Evolutionary conservation across 257 asterid species (phyloP).

Genomic region (Penstemon newberryi): DNA sequence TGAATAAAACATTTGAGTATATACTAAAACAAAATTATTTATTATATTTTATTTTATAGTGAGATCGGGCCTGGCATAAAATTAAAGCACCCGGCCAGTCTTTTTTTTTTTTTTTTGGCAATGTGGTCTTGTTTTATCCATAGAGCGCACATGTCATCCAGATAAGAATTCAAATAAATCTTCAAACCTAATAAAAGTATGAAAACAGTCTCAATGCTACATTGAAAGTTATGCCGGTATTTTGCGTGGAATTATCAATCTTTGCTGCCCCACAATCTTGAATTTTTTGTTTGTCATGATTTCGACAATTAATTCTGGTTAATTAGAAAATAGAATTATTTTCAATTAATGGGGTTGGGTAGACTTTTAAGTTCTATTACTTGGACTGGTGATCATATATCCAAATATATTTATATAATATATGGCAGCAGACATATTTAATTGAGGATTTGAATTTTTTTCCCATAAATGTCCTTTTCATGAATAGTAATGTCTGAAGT

Average conservation of each 20-base stretch:
- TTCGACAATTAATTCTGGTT: conserved; percentile 25
- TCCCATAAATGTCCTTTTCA: no score
- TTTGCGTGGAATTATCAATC: conserved; percentile 19
- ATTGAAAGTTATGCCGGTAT: conserved; percentile 23
- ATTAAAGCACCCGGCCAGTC: neutral
- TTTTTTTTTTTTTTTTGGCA: neutral
- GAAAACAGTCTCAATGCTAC: neutral
- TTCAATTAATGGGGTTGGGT: no score
- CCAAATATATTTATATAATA: neutral
- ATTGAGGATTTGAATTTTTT: no score
- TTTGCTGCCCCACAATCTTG: conserved; percentile 29
- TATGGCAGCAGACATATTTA: no score
- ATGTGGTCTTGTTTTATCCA: conserved; percentile 29
- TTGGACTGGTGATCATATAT: neutral
- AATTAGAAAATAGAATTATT: neutral
- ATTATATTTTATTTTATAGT: no score
- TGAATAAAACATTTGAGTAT: no score
- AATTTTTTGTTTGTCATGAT: conserved; percentile 19
- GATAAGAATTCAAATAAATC: conserved; percentile 21
- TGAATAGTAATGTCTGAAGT: no score
- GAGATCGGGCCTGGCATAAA: neutral
- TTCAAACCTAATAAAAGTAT: conserved; percentile 15
- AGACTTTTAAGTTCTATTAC: no score
- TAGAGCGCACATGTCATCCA: conserved; percentile 31
- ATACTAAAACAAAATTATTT: no score